A percentile compares a stretch with the other conserved stretches of the same genome.
phyloP scores from a whole-genome alignment of 2,329 filamentous ascomycete genomes.

The Allantophomopsis cytisporea region DNA sequence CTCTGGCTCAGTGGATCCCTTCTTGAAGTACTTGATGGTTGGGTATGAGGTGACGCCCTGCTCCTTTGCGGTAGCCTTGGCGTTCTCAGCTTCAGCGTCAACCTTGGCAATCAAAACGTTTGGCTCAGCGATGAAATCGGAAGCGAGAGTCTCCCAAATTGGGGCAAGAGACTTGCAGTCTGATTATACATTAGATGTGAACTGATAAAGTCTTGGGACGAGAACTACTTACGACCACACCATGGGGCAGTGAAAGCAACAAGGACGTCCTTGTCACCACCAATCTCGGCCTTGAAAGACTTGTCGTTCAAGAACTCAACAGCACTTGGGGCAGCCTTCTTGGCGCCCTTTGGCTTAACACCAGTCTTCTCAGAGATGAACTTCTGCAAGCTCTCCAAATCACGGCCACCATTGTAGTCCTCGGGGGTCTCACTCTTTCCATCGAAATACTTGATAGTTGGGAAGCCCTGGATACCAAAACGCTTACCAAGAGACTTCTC shows the following conservation, averaged over 20 bases:
- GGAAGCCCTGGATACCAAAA: conserved; percentile 88
- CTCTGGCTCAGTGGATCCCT: conserved; percentile 60
- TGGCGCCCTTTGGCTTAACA: conserved; percentile 59
- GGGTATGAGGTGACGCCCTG: conserved; percentile 80
- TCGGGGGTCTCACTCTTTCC: conserved; percentile 48
- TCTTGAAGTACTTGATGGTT: conserved; percentile 95
- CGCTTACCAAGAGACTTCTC: conserved; percentile 74
- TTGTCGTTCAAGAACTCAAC: conserved; percentile 71
- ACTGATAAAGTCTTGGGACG: neutral
- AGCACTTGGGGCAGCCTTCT: conserved; percentile 57
- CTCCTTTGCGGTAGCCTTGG: conserved; percentile 63
- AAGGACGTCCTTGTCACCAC: conserved; percentile 75
- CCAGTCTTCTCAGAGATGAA: conserved; percentile 86
- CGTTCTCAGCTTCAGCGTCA: conserved; percentile 78
- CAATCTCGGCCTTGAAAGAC: conserved; percentile 65
- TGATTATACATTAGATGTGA: conserved; percentile 23
- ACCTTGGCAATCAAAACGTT: conserved; percentile 86
- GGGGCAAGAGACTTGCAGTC: conserved; percentile 96
- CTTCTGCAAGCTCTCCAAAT: conserved; percentile 68
- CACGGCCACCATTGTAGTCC: conserved; percentile 78
- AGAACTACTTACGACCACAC: conserved; percentile 79
- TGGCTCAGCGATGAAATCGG: conserved; percentile 65
- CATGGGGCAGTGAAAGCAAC: conserved; percentile 97
- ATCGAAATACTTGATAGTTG: conserved; percentile 94
- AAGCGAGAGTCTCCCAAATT: conserved; percentile 75